These are phyloP conservation scores for Ustilago bromivora DNA, from an alignment of 1,284 basidiomycete genomes.

Conservation along the genomic window DNA sequence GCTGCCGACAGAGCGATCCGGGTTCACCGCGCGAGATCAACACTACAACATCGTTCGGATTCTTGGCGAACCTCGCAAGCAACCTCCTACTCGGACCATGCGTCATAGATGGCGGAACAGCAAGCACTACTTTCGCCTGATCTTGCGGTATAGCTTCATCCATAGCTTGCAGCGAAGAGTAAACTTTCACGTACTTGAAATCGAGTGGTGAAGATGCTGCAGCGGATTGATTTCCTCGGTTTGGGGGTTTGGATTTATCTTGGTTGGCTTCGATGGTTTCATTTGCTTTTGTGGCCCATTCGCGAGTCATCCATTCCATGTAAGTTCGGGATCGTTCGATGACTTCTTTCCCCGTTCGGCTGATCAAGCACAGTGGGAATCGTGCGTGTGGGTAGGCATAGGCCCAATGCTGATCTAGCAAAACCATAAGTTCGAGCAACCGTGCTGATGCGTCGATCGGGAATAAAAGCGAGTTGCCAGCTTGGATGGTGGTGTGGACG, in stretches of 20 bases:
- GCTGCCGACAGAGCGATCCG: conserved; percentile 80
- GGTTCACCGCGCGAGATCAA: conserved; percentile 75
- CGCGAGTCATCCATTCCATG: conserved; percentile 98
- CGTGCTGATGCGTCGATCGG: conserved; percentile 95
- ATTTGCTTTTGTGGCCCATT: conserved; percentile 74
- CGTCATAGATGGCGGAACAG: conserved; percentile 89
- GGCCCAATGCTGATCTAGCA: conserved; percentile 98
- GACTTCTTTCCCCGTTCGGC: conserved; percentile 91
- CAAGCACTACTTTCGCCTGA: conserved; percentile 87
- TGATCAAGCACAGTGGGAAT: conserved; percentile 83
- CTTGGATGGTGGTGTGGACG: conserved; percentile 89
- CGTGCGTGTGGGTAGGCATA: conserved; percentile 77
- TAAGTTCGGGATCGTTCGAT: conserved; percentile 92
- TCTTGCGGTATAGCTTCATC: conserved; percentile 81
- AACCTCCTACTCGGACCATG: conserved; percentile 89
- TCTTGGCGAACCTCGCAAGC: conserved; percentile 87
- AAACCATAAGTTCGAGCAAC: conserved; percentile 89
- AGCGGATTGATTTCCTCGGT: conserved; percentile 12
- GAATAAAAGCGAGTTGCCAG: conserved; percentile 81
- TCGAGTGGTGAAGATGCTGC: conserved; percentile 56
- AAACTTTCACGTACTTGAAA: conserved; percentile 82
- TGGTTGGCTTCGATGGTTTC: conserved; percentile 49
- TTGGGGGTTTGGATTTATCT: conserved; percentile 8
- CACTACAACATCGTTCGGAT: conserved; percentile 70
- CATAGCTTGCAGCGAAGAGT: conserved; percentile 82